phyloP scores from a whole-genome alignment of 805 yeast species.

The Lipomyces oligophaga region DNA sequence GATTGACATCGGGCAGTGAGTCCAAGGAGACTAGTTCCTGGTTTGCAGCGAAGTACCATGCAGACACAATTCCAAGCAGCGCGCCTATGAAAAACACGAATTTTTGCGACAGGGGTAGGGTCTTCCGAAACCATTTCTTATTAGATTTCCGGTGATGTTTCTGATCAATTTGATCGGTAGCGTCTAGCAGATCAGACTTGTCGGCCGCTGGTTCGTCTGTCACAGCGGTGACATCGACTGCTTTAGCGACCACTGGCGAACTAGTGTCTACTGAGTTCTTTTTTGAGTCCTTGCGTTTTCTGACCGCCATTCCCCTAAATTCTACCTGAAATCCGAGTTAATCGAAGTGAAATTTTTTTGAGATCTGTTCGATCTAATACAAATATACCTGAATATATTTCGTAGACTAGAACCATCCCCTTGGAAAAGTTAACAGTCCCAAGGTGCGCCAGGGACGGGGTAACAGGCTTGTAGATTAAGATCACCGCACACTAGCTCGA shows the following conservation, averaged over 20 bases:
- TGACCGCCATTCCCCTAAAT: too few species aligned
- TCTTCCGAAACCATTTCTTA: background rate
- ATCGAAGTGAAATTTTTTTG: too few species aligned
- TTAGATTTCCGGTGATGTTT: background rate
- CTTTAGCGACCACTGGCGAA: constrained; percentile 1
- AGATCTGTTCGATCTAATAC: too few species aligned
- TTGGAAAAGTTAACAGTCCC: too few species aligned
- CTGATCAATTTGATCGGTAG: background rate
- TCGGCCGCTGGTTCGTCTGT: background rate
- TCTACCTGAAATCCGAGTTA: too few species aligned
- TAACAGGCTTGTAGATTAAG: too few species aligned
- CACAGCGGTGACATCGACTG: background rate
- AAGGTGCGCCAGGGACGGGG: too few species aligned
- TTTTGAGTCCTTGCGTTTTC: too few species aligned
- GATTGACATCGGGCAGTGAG: constrained; percentile 48
- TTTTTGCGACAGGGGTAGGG: constrained; percentile 15
- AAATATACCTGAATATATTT: too few species aligned
- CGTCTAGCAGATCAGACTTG: background rate
- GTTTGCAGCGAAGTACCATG: constrained; percentile 56
- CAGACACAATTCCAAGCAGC: constrained; percentile 59
- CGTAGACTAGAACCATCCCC: too few species aligned
- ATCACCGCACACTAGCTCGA: too few species aligned
- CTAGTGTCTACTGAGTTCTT: too few species aligned
- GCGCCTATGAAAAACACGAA: constrained; percentile 50
- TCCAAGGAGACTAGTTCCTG: constrained; percentile 46